Base-by-base conservation (phyloP, 2,329 filamentous ascomycete genomes). In the Colletotrichum sp. region DNA sequence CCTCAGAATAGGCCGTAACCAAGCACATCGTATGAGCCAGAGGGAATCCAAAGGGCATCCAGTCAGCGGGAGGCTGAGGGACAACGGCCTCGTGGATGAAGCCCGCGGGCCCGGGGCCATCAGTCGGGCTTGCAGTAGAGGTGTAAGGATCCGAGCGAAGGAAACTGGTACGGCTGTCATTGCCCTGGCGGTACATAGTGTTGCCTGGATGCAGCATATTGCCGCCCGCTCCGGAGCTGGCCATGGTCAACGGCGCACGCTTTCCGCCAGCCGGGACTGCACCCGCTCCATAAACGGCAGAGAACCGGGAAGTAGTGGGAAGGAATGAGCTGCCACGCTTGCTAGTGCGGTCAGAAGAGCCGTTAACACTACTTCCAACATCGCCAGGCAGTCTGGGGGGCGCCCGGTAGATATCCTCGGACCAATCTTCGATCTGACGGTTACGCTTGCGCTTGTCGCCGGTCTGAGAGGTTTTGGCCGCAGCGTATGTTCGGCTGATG, bases 21-120 rank as follows among this genome's bases (percentile, higher is more conserved):
- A 99, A 86, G 84, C 96, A 99, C 82, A 99, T 96, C 1, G 95
- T 91, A 85, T 99, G 97, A 63, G 96, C 97, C 79, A 99, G 88
- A 16, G 98, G 97, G 84, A 95, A 99, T 2, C 96, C 97, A 83
- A 98, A 99, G 0, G 97, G 97, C 87, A 98, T 96, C 94, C 96
- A 99, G 84, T 99, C 97, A 4, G 96, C 93, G 10, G 97, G 97
- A 48, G 97, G 97, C 82, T 99, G 97, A 34, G 98, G 96, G 64
- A 99, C 96, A 55, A 99, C 97, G 52, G 95, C 91, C 84, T 98
- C 96, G 83, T 99, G 96, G 72, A 99, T 98, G 84, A 98, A 98
- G n/a, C 96, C 96, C 39, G 95, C 93, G 9, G 96, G 95, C 8
- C 96, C 96, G 52, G 93, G 92, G 1, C 93, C 93, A 65, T 96